Base-by-base conservation (phyloP, 2,329 filamentous ascomycete species). In the Colletotrichum liriopes region DNA sequence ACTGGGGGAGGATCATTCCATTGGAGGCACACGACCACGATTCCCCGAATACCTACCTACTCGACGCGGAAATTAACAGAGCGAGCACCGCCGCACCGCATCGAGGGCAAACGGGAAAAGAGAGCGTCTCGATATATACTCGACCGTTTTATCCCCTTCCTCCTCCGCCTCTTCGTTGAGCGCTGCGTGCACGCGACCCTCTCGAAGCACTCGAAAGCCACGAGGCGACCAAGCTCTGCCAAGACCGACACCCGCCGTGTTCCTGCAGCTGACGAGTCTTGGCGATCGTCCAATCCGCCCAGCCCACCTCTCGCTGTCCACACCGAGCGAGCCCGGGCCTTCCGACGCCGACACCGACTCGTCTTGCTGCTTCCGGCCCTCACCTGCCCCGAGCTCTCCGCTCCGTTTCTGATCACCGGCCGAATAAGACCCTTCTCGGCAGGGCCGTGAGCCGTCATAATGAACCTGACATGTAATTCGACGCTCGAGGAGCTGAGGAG, bases 401-500 rank as follows among this genome's bases (percentile, higher is more conserved):
- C 35, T 29, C 49, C 56, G 41, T 61, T 16, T 39, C 12, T 39
- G 9, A 47, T 4, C 61, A n/a, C 16, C 63, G n/a, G 29, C n/a
- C n/a, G 14, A 54, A 39, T 14, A 51, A 47, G 58, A 47, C 59
- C 49, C 37, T 29, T 37, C 20, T 26, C 16, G 7, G 54, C 23
- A 35, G 59, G 70, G 45, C 29, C 29, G 32, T 49, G 47, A 55
- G 56, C 52, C 65, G 70, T 43, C 59, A 62, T 20, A 16, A 80
- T 84, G 78, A 83, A 83, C 74, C 65, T 81, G 23, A 83, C 81
- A 47, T 85, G 84, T 75, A 85, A 85, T 73, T 78, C 81, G 45
- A 85, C 84, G 69, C 75, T 85, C 76, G 84, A 85, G 75, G 80
- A 84, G 67, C 78, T 85, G 77, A 81, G 78, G 77, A 85, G 82